A percentile compares a stretch with the other conserved stretches of the same genome.
Evolutionary conservation across 805 yeast genomes (phyloP).

Genomic region (Suhomyces prunicola): DNA sequence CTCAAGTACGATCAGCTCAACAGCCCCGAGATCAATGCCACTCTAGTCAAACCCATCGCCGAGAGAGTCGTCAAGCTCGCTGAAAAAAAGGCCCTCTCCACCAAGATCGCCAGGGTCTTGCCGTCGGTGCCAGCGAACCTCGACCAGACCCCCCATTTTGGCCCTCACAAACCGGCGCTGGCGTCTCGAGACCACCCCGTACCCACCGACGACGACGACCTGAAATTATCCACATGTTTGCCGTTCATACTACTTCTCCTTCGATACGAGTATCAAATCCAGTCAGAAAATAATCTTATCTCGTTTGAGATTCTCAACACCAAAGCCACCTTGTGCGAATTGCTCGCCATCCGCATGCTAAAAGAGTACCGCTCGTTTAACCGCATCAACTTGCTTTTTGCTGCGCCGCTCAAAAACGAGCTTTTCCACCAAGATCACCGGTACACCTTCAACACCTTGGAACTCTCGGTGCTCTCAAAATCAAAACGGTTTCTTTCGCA

Average conservation of each 20-base stretch:
- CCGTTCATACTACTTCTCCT: slow-evolving; percentile 33
- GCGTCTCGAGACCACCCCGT: slow-evolving; percentile 1
- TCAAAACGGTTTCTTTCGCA: slow-evolving; percentile 52
- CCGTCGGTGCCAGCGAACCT: slow-evolving; percentile 21
- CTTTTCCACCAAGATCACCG: slow-evolving; percentile 13
- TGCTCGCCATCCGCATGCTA: slow-evolving; percentile 49
- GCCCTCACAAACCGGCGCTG: slow-evolving; percentile 14
- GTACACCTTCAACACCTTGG: slow-evolving; percentile 42
- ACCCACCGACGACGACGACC: slow-evolving; percentile 10
- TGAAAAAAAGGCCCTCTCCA: slow-evolving; percentile 29
- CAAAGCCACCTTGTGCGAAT: slow-evolving; percentile 50
- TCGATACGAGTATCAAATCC: slow-evolving; percentile 38
- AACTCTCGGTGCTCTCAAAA: slow-evolving; percentile 50
- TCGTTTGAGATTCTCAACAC: slow-evolving; percentile 38
- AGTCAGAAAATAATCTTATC: slow-evolving; percentile 36
- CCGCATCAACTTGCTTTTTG: slow-evolving; percentile 45
- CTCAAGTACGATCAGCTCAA: slow-evolving; percentile 50
- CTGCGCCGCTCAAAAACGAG: slow-evolving; percentile 43
- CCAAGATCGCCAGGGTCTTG: slow-evolving; percentile 32
- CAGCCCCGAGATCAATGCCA: slow-evolving; percentile 48
- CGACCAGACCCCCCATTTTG: slow-evolving; percentile 18
- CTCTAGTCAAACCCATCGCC: slow-evolving; percentile 47
- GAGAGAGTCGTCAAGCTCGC: slow-evolving; percentile 39
- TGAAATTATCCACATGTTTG: slow-evolving; percentile 20
- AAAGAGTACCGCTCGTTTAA: slow-evolving; percentile 43